These are phyloP conservation scores for Ophiostoma populinum DNA, from an alignment of 2,329 filamentous ascomycete species.

Conservation along the genomic window DNA sequence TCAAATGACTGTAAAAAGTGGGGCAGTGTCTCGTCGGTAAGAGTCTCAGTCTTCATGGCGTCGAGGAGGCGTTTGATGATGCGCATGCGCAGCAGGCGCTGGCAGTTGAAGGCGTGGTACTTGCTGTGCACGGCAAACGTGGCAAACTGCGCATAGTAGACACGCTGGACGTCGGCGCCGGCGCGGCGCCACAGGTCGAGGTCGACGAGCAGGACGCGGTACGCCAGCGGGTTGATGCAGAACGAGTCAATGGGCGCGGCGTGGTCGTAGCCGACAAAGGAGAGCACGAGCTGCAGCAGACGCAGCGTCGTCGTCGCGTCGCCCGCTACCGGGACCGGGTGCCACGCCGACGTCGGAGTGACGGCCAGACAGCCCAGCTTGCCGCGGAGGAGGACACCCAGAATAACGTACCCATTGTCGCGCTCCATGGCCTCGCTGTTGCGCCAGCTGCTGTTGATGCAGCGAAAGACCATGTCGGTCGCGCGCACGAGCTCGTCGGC, in stretches of 20 bases:
- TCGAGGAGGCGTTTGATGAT: constrained; percentile 83
- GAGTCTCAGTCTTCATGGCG: constrained; percentile 69
- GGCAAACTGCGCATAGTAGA: constrained; percentile 87
- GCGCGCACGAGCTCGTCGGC: constrained; percentile 57
- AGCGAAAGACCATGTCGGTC: constrained; percentile 69
- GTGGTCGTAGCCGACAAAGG: constrained; percentile 78
- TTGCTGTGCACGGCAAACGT: constrained; percentile 82
- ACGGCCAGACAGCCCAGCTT: constrained; percentile 45
- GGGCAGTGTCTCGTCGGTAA: constrained; percentile 53
- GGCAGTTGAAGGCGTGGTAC: constrained; percentile 80
- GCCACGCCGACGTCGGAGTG: constrained; percentile 13
- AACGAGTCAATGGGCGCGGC: constrained; percentile 70
- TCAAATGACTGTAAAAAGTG: constrained; percentile 67
- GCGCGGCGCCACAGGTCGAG: constrained; percentile 83
- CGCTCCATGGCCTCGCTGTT: constrained; percentile 98
- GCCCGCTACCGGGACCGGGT: constrained; percentile 22
- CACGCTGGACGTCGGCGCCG: constrained; percentile 56
- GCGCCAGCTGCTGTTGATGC: constrained; percentile 81
- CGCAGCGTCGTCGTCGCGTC: constrained; percentile 38
- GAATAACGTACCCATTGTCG: constrained; percentile 80
- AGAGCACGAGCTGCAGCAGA: constrained; percentile 59
- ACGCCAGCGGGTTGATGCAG: constrained; percentile 89
- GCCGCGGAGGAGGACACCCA: constrained; percentile 67
- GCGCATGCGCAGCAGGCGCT: constrained; percentile 80
- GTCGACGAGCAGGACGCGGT: constrained; percentile 80